These are phyloP conservation scores for Trichophyton simii DNA, from an alignment of 2,329 filamentous ascomycete species.

Conservation along the genomic window DNA sequence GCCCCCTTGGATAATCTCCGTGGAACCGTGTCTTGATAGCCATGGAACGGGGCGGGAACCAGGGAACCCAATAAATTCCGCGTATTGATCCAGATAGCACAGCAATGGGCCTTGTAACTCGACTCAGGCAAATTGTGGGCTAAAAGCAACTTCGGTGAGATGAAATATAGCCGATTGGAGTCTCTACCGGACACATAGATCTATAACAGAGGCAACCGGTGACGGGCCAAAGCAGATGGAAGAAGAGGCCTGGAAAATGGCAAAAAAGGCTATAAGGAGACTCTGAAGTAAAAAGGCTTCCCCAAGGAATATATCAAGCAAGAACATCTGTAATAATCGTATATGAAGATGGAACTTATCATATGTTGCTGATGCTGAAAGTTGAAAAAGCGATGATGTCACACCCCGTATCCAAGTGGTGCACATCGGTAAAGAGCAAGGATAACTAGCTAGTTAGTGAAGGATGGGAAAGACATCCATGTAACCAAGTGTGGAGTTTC, in stretches of 20 bases:
- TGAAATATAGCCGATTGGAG: not conserved
- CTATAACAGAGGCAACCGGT: not conserved
- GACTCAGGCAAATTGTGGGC: too few species aligned
- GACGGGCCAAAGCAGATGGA: not conserved
- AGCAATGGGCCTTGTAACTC: too few species aligned
- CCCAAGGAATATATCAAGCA: not conserved
- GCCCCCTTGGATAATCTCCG: conserved; percentile 12
- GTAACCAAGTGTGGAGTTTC: not conserved
- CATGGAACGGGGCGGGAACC: conserved; percentile 13
- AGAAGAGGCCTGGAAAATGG: not conserved
- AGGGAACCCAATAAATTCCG: not conserved
- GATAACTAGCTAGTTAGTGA: not conserved
- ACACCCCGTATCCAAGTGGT: not conserved
- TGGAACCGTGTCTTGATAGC: conserved; percentile 21
- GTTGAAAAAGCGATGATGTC: not conserved
- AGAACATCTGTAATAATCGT: not conserved
- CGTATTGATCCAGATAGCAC: not conserved
- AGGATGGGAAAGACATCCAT: not conserved
- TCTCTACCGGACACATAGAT: not conserved
- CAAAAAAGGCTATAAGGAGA: too few species aligned
- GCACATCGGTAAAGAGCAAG: not conserved
- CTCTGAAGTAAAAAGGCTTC: too few species aligned
- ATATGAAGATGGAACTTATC: not conserved
- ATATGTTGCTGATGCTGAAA: not conserved
- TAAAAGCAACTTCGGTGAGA: not conserved